Percentiles rank a stretch among this genome's conserved stretches.
phyloP scores from a whole-genome alignment of 441 rosid species.

The Populus hybrid region DNA sequence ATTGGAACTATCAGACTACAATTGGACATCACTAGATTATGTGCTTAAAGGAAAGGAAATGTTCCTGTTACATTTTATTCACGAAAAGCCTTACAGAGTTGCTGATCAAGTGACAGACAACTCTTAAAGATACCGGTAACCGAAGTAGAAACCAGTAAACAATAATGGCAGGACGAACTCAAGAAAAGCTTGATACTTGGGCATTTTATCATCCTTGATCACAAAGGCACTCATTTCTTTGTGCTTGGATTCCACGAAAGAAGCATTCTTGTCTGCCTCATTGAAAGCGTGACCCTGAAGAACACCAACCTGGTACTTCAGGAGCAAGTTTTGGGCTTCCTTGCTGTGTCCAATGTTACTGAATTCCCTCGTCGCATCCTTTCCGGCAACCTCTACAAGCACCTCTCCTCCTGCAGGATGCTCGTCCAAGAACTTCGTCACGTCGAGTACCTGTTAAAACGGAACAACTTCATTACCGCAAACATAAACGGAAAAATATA shows the following conservation, averaged over 20 bases:
- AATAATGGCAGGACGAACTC: slow-evolving; percentile 44
- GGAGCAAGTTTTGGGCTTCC: slow-evolving; percentile 40
- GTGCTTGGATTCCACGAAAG: slow-evolving; percentile 19
- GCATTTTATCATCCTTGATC: slow-evolving; percentile 32
- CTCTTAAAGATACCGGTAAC: slow-evolving; percentile 32
- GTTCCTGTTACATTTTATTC: not conserved
- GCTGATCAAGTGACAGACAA: not conserved
- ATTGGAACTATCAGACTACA: not conserved
- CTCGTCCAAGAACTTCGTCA: slow-evolving; percentile 50
- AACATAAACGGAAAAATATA: not conserved
- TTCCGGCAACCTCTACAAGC: slow-evolving; percentile 53
- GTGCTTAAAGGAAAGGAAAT: not conserved
- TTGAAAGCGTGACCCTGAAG: slow-evolving; percentile 32
- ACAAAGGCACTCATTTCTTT: slow-evolving; percentile 51
- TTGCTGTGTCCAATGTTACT: slow-evolving; percentile 57
- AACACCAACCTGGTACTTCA: slow-evolving; percentile 52
- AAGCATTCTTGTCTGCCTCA: slow-evolving; percentile 15
- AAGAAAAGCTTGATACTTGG: slow-evolving; percentile 24
- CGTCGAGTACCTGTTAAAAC: slow-evolving; percentile 39
- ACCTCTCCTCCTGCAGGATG: slow-evolving; percentile 73
- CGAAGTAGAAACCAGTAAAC: slow-evolving; percentile 48
- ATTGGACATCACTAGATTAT: not conserved
- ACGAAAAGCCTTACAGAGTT: not conserved
- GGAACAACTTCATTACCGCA: not conserved
- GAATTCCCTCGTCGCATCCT: slow-evolving; percentile 53